Conservation (phyloP, 2,329 filamentous ascomycete species). For the Dryadomyces quercus-mongolicae region DNA sequence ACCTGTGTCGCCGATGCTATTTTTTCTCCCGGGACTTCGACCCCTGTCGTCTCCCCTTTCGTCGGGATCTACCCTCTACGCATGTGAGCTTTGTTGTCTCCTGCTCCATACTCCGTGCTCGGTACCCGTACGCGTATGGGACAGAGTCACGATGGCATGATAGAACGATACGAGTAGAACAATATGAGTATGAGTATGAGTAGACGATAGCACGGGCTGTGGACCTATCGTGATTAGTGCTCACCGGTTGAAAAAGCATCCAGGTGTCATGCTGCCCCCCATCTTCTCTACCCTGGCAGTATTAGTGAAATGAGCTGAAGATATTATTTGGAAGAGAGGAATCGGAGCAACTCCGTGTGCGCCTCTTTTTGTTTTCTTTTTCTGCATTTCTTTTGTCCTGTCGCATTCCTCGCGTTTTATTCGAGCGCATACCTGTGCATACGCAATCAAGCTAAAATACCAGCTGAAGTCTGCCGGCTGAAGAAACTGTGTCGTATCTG, state of each 20-base stretch:
- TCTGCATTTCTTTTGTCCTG: neutral
- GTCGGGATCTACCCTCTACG: too few species aligned
- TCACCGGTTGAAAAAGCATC: neutral
- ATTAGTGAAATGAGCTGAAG: conserved; percentile 1
- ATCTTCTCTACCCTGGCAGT: neutral
- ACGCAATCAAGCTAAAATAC: too few species aligned
- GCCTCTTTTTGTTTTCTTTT: neutral
- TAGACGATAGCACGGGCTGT: too few species aligned
- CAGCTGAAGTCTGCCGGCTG: neutral
- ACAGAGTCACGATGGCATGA: too few species aligned
- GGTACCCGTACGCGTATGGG: too few species aligned
- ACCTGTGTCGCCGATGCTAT: too few species aligned
- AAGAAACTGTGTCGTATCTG: neutral
- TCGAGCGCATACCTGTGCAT: neutral
- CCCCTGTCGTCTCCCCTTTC: too few species aligned
- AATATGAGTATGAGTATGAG: neutral
- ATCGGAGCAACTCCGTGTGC: neutral
- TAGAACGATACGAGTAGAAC: too few species aligned
- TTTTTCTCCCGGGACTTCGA: too few species aligned
- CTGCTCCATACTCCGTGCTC: too few species aligned
- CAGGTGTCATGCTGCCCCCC: neutral
- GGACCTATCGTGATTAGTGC: neutral
- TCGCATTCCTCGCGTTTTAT: neutral
- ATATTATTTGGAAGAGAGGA: neutral
- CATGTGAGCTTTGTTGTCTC: too few species aligned